Evolutionary conservation across 306 rosid species (phyloP).

Genomic region (Citrullus colocynthis): DNA sequence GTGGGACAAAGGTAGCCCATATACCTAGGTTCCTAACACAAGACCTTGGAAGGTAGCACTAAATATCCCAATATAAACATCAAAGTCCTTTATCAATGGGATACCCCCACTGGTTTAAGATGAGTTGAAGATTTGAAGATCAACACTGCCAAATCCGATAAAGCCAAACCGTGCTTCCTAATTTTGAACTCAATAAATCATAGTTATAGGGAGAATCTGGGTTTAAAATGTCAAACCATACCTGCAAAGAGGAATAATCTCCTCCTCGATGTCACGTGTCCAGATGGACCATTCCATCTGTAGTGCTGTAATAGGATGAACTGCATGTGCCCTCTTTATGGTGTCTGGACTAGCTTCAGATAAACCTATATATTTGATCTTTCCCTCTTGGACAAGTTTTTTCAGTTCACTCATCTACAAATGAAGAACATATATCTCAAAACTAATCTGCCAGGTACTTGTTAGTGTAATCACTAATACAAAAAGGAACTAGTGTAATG

Average conservation of each 20-base stretch:
- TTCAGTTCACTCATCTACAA: conserved; percentile 58
- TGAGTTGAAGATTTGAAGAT: neutral
- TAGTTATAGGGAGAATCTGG: neutral
- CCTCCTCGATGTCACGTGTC: conserved; percentile 67
- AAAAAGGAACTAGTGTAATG: neutral
- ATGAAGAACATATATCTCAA: neutral
- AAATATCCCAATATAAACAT: neutral
- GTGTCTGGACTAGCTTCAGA: conserved; percentile 75
- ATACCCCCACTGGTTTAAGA: neutral
- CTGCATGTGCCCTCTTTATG: conserved; percentile 71
- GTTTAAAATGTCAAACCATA: conserved; percentile 2
- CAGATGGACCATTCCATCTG: conserved; percentile 81
- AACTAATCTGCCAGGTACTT: neutral
- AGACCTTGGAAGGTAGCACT: neutral
- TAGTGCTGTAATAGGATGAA: conserved; percentile 65
- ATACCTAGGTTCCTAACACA: too few species aligned
- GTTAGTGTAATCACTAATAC: neutral
- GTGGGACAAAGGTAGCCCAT: too few species aligned
- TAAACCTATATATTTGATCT: conserved; percentile 50
- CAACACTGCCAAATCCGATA: neutral
- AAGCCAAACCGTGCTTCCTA: neutral
- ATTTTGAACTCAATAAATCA: neutral
- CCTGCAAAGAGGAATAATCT: conserved; percentile 65
- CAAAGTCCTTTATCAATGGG: neutral
- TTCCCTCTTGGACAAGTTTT: conserved; percentile 73